phyloP scores from a whole-genome alignment of 306 rosid genomes.

The Dalbergia cochinchinensis region DNA sequence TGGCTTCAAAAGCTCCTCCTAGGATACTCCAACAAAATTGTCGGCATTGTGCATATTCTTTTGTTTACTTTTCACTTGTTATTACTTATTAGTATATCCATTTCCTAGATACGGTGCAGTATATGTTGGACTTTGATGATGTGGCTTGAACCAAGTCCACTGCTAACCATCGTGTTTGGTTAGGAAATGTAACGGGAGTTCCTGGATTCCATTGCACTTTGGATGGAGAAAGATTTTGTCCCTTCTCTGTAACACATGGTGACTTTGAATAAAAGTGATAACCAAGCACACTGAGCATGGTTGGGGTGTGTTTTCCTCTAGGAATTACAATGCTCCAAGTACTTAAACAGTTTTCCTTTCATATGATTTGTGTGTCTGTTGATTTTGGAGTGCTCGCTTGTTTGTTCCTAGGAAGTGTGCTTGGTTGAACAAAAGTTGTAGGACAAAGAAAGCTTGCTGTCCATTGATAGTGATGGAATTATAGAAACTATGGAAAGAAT shows the following conservation, averaged over 20 bases:
- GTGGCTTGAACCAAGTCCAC: background rate
- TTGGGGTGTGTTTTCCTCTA: background rate
- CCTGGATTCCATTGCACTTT: too few species aligned
- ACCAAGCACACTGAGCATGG: background rate
- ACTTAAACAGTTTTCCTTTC: background rate
- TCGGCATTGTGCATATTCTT: background rate
- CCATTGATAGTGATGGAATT: too few species aligned
- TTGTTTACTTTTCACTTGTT: background rate
- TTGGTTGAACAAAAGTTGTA: background rate
- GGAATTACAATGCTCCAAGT: background rate
- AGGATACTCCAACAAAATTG: background rate
- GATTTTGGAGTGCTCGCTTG: background rate
- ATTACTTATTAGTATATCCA: slow-evolving; percentile 6
- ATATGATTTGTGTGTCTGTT: slow-evolving; percentile 14
- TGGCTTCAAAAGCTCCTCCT: slow-evolving; percentile 33
- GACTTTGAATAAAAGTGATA: too few species aligned
- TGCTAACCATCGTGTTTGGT: background rate
- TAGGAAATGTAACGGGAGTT: too few species aligned
- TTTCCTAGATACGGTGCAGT: background rate
- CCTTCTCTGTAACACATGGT: too few species aligned
- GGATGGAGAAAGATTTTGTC: too few species aligned
- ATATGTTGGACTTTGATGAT: slow-evolving; percentile 14
- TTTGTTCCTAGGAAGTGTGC: background rate
- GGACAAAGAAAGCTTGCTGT: background rate
- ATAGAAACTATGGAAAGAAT: background rate